phyloP scores from a whole-genome alignment of 1,284 basidiomycete species.

The Trametes versicolor region DNA sequence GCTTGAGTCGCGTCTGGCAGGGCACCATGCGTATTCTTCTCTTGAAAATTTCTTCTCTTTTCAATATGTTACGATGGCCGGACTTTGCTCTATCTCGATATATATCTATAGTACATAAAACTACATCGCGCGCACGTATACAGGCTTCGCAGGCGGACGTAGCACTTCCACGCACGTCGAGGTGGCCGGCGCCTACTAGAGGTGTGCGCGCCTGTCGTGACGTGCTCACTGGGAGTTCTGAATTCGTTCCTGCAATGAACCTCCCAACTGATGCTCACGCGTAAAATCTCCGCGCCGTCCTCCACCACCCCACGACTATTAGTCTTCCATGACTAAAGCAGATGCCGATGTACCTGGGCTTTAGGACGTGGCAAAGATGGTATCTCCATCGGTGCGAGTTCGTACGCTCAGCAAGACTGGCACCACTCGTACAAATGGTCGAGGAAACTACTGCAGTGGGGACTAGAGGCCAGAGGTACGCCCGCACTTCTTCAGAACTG shows the following conservation, averaged over 20 bases:
- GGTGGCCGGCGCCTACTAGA: too few species aligned
- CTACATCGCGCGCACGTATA: not conserved
- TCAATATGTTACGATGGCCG: not conserved
- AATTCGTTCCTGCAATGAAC: too few species aligned
- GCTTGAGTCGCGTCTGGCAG: conserved; percentile 17
- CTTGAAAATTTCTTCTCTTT: not conserved
- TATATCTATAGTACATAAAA: conserved; percentile 21
- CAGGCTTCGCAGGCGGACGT: not conserved
- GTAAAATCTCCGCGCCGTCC: too few species aligned
- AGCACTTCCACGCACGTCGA: not conserved
- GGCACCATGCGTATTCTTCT: not conserved
- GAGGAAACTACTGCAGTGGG: conserved; percentile 37
- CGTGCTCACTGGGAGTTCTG: too few species aligned
- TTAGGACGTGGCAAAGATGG: conserved; percentile 30
- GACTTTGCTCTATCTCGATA: not conserved
- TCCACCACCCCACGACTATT: too few species aligned
- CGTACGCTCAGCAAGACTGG: conserved; percentile 30
- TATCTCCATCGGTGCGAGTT: conserved; percentile 24
- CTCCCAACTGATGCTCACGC: too few species aligned
- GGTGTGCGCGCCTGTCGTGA: too few species aligned
- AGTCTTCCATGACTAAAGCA: conserved; percentile 4
- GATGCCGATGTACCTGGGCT: conserved; percentile 3
- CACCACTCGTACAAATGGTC: conserved; percentile 36
- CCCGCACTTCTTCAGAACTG: not conserved
- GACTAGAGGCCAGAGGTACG: conserved; percentile 42